Conservation (phyloP, 2,329 filamentous ascomycete species). For the Venturia asperata region DNA sequence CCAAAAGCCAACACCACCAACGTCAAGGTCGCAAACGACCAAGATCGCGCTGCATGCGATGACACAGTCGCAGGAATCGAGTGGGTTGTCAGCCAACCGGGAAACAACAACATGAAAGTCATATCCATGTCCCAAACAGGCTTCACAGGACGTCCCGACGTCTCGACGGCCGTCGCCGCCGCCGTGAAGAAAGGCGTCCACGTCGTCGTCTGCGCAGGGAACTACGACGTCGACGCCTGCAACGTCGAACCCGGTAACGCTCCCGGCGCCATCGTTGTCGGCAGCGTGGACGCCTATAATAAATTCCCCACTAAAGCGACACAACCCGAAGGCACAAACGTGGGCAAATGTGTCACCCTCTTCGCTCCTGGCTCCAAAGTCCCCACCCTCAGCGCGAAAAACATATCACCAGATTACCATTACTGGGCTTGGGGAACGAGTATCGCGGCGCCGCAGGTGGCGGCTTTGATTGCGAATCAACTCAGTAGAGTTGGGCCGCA, state of each 20-base stretch:
- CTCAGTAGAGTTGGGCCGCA: constrained; percentile 13
- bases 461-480: constrained; percentile 19
- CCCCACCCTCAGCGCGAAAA: constrained; percentile 15
- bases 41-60: constrained; percentile 15
- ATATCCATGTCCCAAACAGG: constrained; percentile 19
- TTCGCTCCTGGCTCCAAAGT: constrained; percentile 18
- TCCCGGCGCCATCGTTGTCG: constrained; percentile 14
- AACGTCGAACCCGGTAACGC: constrained; percentile 16
- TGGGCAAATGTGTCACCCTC: constrained; percentile 18
- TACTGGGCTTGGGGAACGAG: constrained; percentile 19
- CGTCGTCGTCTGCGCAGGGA: constrained; percentile 19
- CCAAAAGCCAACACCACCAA: constrained; percentile 12
- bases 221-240: constrained; percentile 17
- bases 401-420: constrained; percentile 9
- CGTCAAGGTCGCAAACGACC: constrained; percentile 19
- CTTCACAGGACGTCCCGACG: constrained; percentile 16
- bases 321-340: constrained; percentile 15
- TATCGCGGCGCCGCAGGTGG: constrained; percentile 20
- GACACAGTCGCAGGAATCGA: constrained; percentile 19
- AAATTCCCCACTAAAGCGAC: constrained; percentile 13
- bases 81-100: constrained; percentile 16
- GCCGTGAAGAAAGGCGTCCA: constrained; percentile 17
- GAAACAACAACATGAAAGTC: constrained; percentile 20
- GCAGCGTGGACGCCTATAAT: constrained; percentile 14
- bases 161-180: constrained; percentile 15